Conservation (phyloP, 2,329 filamentous ascomycete species). For the Botrytis sinoallii region DNA sequence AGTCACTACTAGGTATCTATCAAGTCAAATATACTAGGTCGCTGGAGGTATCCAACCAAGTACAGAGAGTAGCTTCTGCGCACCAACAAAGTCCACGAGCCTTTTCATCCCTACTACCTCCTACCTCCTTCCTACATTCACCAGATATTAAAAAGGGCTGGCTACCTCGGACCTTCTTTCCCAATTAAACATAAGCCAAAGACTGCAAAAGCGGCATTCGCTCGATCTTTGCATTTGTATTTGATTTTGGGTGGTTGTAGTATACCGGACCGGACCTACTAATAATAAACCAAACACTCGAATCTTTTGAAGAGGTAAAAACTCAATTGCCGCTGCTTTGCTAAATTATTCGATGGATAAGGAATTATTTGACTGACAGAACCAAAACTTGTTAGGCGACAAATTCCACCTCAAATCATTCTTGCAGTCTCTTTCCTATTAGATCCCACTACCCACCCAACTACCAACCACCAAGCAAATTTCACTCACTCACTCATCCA, state of each 20-base stretch:
- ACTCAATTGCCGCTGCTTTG: not conserved
- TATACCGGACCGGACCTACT: not conserved
- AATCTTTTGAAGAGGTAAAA: constrained; percentile 1
- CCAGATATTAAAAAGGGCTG: not conserved
- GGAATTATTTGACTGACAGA: not conserved
- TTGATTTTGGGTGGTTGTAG: not conserved
- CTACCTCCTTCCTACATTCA: not conserved
- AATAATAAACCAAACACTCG: not conserved
- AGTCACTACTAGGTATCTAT: not conserved
- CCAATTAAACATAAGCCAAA: not conserved
- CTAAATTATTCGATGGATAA: not conserved
- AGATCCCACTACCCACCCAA: not conserved
- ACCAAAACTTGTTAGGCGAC: constrained; percentile 2
- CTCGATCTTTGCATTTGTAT: not conserved
- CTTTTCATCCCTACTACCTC: not conserved
- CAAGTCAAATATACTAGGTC: not conserved
- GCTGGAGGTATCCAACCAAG: not conserved
- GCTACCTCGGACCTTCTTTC: not conserved
- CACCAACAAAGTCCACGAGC: not conserved
- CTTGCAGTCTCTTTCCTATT: constrained; percentile 5
- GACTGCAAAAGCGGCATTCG: constrained; percentile 6
- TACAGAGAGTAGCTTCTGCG: not conserved
- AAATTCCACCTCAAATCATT: constrained; percentile 7
- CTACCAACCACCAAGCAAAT: not conserved
- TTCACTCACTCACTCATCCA: not conserved